Evolutionary conservation across 768 basidiomycete species (phyloP).

Genomic region (Antrodiella citrinella): DNA sequence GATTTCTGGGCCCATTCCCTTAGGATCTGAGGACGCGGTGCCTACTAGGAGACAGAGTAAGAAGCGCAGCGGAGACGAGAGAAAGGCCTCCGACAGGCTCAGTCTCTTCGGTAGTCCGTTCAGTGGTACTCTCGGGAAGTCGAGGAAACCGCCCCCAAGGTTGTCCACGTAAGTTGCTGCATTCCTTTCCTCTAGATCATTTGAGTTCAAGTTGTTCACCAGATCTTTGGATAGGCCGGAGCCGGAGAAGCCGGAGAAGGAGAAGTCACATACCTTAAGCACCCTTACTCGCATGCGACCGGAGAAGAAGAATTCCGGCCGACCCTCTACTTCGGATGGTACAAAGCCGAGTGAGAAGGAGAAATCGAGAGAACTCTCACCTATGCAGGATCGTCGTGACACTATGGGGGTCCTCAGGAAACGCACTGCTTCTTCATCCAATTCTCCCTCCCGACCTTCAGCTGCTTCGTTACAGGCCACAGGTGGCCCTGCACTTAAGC

Average conservation of each 20-base stretch:
- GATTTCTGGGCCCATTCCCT: slow-evolving; percentile 12
- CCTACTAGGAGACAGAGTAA: slow-evolving; percentile 31
- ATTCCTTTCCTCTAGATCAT: neutral
- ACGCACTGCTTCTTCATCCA: slow-evolving; percentile 31
- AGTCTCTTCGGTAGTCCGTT: slow-evolving; percentile 78
- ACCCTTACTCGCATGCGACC: slow-evolving; percentile 20
- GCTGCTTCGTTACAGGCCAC: neutral
- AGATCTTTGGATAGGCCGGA: slow-evolving; percentile 1
- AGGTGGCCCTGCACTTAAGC: slow-evolving; percentile 18
- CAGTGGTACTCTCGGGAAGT: slow-evolving; percentile 53
- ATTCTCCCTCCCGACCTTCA: slow-evolving; percentile 5
- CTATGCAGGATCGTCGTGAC: neutral
- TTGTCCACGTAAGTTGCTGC: slow-evolving; percentile 46
- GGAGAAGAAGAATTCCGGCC: slow-evolving; percentile 34
- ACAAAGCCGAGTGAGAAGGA: slow-evolving; percentile 16
- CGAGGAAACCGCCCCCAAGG: slow-evolving; percentile 76
- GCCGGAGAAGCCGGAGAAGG: slow-evolving; percentile 36
- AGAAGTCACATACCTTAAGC: slow-evolving; percentile 9
- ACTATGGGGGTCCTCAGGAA: slow-evolving; percentile 40
- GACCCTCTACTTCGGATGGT: slow-evolving; percentile 35
- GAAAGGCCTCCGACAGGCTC: slow-evolving; percentile 47
- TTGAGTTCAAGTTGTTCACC: neutral
- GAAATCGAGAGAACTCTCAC: slow-evolving; percentile 12
- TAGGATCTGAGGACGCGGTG: slow-evolving; percentile 7
- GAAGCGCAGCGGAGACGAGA: slow-evolving; percentile 45